phyloP scores from a whole-genome alignment of 2,329 filamentous ascomycete species.

The Fusarium sterilihyphosum region DNA sequence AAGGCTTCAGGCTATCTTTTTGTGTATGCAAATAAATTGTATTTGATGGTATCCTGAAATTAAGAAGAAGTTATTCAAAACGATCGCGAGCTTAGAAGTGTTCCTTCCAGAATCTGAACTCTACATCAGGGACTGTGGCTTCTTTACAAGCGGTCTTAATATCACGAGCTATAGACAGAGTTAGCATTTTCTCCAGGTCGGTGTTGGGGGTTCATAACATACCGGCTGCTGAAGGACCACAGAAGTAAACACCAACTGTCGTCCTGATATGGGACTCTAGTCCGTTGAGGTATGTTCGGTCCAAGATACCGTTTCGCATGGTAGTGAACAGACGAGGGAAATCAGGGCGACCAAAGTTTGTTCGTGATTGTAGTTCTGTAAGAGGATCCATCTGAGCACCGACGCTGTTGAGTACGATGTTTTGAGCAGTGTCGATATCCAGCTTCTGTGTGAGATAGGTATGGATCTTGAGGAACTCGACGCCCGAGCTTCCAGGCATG shows the following conservation, averaged over 20 bases:
- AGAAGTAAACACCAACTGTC: slow-evolving; percentile 97
- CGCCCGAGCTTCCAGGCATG: slow-evolving; percentile 71
- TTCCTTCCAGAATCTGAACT: slow-evolving; percentile 99
- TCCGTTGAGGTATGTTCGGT: slow-evolving; percentile 85
- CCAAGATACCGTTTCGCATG: slow-evolving; percentile 88
- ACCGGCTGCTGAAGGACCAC: slow-evolving; percentile 81
- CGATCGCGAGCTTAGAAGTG: slow-evolving; percentile 67
- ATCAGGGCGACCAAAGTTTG: slow-evolving; percentile 94
- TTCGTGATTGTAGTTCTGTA: slow-evolving; percentile 88
- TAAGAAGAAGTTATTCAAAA: slow-evolving; percentile 26
- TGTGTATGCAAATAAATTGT: slow-evolving; percentile 12
- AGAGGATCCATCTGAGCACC: slow-evolving; percentile 88
- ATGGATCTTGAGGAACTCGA: slow-evolving; percentile 96
- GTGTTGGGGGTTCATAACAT: slow-evolving; percentile 42
- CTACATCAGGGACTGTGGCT: slow-evolving; percentile 79
- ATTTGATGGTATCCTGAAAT: slow-evolving; percentile 39
- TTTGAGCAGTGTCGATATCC: slow-evolving; percentile 91
- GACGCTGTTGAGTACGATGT: slow-evolving; percentile 96
- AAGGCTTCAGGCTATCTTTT: neutral
- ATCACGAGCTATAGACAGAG: slow-evolving; percentile 71
- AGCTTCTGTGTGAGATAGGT: slow-evolving; percentile 96
- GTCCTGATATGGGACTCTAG: slow-evolving; percentile 80
- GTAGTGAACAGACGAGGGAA: slow-evolving; percentile 81
- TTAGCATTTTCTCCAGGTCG: slow-evolving; percentile 46
- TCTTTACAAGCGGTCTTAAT: slow-evolving; percentile 84